Base-by-base conservation (phyloP, 2,329 filamentous ascomycete species). In the Beauveria brongniartii region DNA sequence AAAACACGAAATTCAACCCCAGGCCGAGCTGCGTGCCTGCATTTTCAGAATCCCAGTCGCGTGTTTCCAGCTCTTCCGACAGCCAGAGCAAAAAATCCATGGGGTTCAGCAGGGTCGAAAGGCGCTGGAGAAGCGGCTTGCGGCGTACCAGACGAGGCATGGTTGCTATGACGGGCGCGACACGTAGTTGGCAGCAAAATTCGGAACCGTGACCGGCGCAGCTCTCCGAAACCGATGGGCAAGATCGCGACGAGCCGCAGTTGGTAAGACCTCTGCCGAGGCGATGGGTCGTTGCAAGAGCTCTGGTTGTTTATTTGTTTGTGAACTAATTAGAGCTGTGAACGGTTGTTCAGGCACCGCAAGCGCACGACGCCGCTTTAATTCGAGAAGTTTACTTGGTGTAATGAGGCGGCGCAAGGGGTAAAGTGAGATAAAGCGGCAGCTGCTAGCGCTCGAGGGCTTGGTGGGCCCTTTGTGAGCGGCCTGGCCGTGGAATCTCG, bases 31-130 rank as follows among this genome's bases (percentile, higher is more conserved):
- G 86, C 5, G 86, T 83, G 28, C 91, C 89, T 72, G 91, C 88
- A 41, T 86, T 77, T 66, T 90, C 88, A 22, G 93, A 91, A 67
- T 97, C 90, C 86, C 92, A 95, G 68, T 96, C 90, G 70, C 89
- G 87, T 30, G 91, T 91, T 71, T 97, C 92, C 63, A 99, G 82
- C 75, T 96, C 91, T 72, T 97, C 93, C 0, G 91, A 95, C 2
- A 96, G 75, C 89, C 91, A 96, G 20, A 99, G 84, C 59, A 94
- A 77, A 69, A 93, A 90, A 75, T 99, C 94, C 77, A 90, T 88
- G 3, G 91, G 91, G 70, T 97, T 93, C 62, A 97, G 78, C 73
- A 86, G 86, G 61, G 89, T 82, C 71, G 86, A 85, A 72, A 97
- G 82, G 72, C 93, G 90, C 80, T 97, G 89, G 34, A 77, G 72